Base-by-base conservation (phyloP, 306 rosid species). In the Alnus glutinosa region DNA sequence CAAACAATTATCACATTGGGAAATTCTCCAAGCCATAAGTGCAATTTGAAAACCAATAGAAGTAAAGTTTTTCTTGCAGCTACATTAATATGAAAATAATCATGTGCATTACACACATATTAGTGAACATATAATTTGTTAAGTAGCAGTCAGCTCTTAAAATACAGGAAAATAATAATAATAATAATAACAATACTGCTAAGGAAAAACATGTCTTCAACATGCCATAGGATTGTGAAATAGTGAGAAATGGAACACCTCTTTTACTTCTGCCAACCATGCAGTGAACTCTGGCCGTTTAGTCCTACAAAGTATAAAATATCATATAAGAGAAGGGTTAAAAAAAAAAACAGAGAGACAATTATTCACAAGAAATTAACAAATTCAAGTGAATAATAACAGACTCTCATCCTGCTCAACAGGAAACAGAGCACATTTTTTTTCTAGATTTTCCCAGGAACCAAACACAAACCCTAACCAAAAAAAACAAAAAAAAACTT, bases 271-370 rank as follows among this genome's bases (percentile, higher is more conserved):
- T 28, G 87, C 79, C 84, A 95, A 88, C 99, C 98, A 95, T 47
- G 99, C 99, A 83, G 98, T 93, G 86, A 95, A 95, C 83, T 95
- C 97, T 9, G 98, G 99, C 70, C 99, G 92, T 77, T 95, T 95
- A 81, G 70, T 95, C 99, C 99, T 95, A 83, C 39, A 84, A 75
- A 49, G 85, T 50, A 69, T 72, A 67, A 50, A 80, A 73, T 58
- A 78, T 82, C 79, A 76, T 50, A 68, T 77, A 76, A 64, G 30
- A 9, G 42, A 8, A 59, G 32, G 16, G 36, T 61, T 55, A 69
- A 74, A 73, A 54, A 9, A 9, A 9, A 5, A 5, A 23, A 23
- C 28, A 49, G 62, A 32, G 13, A 16, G 68, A 5, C 42, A 61
- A 30, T 36, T 62, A 16, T 55, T 70, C 58, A 48, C 16, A 37